phyloP scores from a whole-genome alignment of 2,329 filamentous ascomycete genomes.

The Hypocrella siamensis region DNA sequence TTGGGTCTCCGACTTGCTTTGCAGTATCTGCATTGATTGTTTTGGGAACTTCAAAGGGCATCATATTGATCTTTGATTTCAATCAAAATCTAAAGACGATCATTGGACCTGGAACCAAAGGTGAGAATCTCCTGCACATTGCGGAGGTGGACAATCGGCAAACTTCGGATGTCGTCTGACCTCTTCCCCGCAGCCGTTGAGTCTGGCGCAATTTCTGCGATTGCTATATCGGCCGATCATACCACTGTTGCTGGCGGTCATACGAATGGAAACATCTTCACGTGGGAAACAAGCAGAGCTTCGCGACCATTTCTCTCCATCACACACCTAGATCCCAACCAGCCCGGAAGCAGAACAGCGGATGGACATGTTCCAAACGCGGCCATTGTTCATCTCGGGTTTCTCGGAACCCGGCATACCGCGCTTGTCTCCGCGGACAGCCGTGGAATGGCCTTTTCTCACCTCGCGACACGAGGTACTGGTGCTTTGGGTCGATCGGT shows the following conservation, averaged over 20 bases:
- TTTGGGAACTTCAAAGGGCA: constrained; percentile 83
- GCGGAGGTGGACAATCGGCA: not conserved
- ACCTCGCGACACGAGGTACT: constrained; percentile 81
- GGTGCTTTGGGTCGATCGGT: constrained; percentile 74
- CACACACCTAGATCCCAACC: constrained; percentile 52
- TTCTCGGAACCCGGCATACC: constrained; percentile 83
- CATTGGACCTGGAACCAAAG: constrained; percentile 84
- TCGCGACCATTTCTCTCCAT: constrained; percentile 81
- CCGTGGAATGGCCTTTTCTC: constrained; percentile 93
- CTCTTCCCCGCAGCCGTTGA: constrained; percentile 52
- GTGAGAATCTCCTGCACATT: constrained; percentile 25
- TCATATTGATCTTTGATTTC: constrained; percentile 93
- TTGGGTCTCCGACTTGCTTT: constrained; percentile 81
- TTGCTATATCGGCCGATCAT: constrained; percentile 88
- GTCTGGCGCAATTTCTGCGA: constrained; percentile 70
- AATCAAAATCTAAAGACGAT: constrained; percentile 90
- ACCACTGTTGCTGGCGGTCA: constrained; percentile 84
- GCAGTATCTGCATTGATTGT: constrained; percentile 78
- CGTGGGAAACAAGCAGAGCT: constrained; percentile 80
- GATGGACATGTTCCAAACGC: constrained; percentile 74
- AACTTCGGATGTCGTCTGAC: constrained; percentile 13
- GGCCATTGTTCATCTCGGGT: constrained; percentile 80
- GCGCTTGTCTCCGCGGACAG: constrained; percentile 92
- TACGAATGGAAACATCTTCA: constrained; percentile 82
- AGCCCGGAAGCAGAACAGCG: constrained; percentile 46